Evolutionary conservation across 306 rosid species (phyloP).

Genomic region (Astragalus membranaceus): DNA sequence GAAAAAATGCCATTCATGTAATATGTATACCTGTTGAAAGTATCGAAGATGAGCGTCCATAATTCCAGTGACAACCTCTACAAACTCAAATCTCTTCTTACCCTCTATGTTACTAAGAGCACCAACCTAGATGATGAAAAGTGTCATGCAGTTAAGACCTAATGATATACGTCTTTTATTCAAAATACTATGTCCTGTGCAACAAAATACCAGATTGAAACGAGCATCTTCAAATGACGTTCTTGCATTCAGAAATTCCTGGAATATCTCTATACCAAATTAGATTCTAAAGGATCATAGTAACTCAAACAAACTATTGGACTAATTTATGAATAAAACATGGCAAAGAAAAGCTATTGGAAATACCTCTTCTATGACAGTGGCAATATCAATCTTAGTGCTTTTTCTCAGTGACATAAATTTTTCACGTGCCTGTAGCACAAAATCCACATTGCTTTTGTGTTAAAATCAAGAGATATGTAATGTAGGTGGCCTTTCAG

Average conservation of each 20-base stretch:
- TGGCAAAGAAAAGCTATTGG: conserved; percentile 8
- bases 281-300: conserved; percentile 47
- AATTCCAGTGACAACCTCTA: conserved; percentile 62
- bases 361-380: conserved; percentile 60
- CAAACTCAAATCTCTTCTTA: conserved; percentile 64
- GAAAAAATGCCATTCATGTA: conserved; percentile 8
- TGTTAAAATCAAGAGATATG: conserved; percentile 2
- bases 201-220: conserved; percentile 60
- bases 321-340: conserved; percentile 9
- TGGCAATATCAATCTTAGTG: conserved; percentile 63
- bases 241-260: conserved; percentile 70
- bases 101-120: conserved; percentile 61
- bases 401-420: conserved; percentile 70
- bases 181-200: conserved; percentile 7
- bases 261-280: conserved; percentile 63
- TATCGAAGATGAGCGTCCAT: conserved; percentile 85
- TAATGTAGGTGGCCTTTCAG: conserved; percentile 9
- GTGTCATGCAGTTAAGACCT: conserved; percentile 18
- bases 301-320: conserved; percentile 29
- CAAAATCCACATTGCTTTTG: conserved; percentile 23
- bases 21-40: conserved; percentile 63
- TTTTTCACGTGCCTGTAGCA: conserved; percentile 74
- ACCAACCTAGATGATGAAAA: conserved; percentile 37
- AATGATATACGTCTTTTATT: conserved; percentile 17
- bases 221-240: conserved; percentile 73